Evolutionary conservation across 2,329 filamentous ascomycete species (phyloP), one percentile per base, ranked within the genome.

Genomic region (Talaromyces piceae): DNA sequence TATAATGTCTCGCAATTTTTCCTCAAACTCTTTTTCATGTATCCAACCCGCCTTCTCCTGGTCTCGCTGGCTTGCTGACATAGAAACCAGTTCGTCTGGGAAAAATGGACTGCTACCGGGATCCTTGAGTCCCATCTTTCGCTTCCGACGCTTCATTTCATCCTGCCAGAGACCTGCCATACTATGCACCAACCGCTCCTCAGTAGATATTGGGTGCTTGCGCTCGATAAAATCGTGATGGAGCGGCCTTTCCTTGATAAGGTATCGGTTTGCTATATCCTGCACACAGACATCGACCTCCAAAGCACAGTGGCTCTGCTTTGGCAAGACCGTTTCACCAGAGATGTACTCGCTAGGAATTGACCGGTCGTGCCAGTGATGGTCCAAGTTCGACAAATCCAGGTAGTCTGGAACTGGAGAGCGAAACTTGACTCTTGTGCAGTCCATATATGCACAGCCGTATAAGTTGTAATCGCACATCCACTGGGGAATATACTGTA

Each of bases 381-480:
- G 87, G 26, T 76, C 68, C 8, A 77, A 71, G 50, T 73, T 75
- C 52, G 78, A 77, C n/a, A 82, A 72, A 20, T 84, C 77, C n/a
- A 83, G 74, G 60, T 81, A 82, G 7, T 78, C 73, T 0, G 91
- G 91, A 2, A 96, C 74, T 0, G 90, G 90, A 2, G 76, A 75
- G 50, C 93, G 82, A 63, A 95, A 96, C 25, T 72, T 77, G 1
- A 84, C 81, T 56, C 82, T 87, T 8, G 75, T 75, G 46, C 83
- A 86, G 53, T 91, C 81, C 57, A 97, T 82, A 61, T 91, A 94
- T 51, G 83, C 85, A 64, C 93, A 98, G 5, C 94, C 94, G 66
- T 95, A 97, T 58, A 98, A 75, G 64, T 96, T 98, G 74, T 94
- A 98, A 67, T 98, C 94, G 57, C 86, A 87, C 93, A 98, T 97